phyloP scores from a whole-genome alignment of 371 early-diverging fungal species.

The Dinochytrium kinnereticum region DNA sequence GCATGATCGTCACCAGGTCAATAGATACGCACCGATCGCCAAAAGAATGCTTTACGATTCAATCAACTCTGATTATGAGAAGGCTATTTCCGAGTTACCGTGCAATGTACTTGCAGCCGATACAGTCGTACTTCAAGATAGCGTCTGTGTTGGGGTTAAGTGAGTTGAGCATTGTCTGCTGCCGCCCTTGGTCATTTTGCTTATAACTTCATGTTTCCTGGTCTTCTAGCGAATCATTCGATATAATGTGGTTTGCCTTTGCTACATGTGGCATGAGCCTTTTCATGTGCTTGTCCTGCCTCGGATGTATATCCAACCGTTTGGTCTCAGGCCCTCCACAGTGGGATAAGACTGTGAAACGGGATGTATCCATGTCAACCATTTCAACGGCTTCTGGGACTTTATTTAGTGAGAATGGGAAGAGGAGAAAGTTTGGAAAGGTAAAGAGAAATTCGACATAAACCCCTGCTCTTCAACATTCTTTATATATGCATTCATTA shows the following conservation, averaged over 20 bases:
- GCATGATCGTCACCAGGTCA: too few relatives aligned
- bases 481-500: too few relatives aligned
- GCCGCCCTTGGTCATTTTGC: neutral
- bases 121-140: neutral
- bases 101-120: constrained; percentile 3
- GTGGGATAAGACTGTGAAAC: neutral
- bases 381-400: neutral
- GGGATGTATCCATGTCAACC: neutral
- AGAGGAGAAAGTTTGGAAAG: neutral
- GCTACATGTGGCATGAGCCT: neutral
- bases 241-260: constrained; percentile 8
- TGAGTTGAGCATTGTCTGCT: neutral
- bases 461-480: too few relatives aligned
- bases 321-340: neutral
- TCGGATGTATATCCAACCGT: constrained; percentile 3
- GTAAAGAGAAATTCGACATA: neutral
- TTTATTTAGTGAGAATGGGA: neutral
- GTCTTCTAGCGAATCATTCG: constrained; percentile 11
- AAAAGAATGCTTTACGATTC: neutral
- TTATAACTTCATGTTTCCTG: too few relatives aligned
- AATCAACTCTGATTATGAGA: neutral
- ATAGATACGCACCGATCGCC: neutral
- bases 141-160: neutral
- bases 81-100: neutral
- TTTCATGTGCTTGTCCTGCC: constrained; percentile 2